Evolutionary conservation across 352 stramenopile species (phyloP).

Genomic region (Phytophthora boehmeriae): DNA sequence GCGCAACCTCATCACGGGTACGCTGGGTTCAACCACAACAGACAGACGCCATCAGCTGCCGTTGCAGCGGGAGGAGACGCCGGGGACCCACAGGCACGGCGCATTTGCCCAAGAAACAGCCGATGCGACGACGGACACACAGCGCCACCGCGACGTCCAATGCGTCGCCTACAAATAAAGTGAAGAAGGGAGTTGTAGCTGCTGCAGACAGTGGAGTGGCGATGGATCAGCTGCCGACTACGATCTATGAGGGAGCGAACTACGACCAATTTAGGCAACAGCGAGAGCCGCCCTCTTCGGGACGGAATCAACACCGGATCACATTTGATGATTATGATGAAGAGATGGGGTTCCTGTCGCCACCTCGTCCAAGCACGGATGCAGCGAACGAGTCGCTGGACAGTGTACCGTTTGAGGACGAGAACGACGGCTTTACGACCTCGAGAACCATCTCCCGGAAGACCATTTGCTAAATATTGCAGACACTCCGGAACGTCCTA

Average conservation of each 20-base stretch:
- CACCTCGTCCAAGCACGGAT: constrained; percentile 29
- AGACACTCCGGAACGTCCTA: constrained; percentile 23
- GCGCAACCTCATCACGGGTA: constrained; percentile 50
- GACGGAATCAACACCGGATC: constrained; percentile 62
- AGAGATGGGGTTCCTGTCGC: constrained; percentile 54
- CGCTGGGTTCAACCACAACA: constrained; percentile 44
- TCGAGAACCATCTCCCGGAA: constrained; percentile 47
- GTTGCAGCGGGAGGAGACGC: constrained; percentile 15
- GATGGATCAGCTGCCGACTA: constrained; percentile 54
- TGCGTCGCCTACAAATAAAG: constrained; percentile 23
- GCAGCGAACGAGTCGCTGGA: constrained; percentile 44
- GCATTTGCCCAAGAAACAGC: constrained; percentile 74
- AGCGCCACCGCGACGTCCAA: constrained; percentile 50
- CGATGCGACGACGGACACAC: constrained; percentile 77
- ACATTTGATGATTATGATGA: constrained; percentile 61
- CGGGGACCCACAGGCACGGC: constrained; percentile 20
- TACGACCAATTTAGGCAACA: constrained; percentile 37
- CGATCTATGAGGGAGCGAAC: constrained; percentile 53
- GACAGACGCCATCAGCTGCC: constrained; percentile 28
- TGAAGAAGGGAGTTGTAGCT: constrained; percentile 31
- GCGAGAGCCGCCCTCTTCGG: constrained; percentile 45
- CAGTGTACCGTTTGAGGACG: constrained; percentile 62
- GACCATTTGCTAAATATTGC: constrained; percentile 34
- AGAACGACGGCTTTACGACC: constrained; percentile 48
- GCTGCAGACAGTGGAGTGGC: constrained; percentile 13